Evolutionary conservation across 257 asterid species (phyloP), one percentile per base, ranked within the genome.

Genomic region (Vinca minor): DNA sequence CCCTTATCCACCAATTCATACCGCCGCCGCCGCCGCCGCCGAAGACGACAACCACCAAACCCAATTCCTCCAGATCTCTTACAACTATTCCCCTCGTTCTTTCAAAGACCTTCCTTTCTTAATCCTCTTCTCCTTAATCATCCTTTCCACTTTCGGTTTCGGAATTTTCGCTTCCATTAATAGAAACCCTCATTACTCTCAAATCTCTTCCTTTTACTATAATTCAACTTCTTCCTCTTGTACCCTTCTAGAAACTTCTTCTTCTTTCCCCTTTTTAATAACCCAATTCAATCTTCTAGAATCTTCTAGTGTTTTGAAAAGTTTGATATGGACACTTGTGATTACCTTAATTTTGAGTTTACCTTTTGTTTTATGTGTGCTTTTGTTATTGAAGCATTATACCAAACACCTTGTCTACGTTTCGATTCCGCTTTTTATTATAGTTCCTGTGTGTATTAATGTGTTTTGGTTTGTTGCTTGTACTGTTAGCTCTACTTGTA

Each of bases 381-480:
- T 93, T 68, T 71, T 78, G 67, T 65, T 85, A 83, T 92, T 93
- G 66, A 89, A 82, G 67, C 87, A 77, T 66, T 93, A 83, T 44
- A 85, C 98, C 3, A 93, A 89, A 36, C 98, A 93, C 83, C 76
- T 93, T 63, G 97, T 93, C 35, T 93, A 93, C 49, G 79, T 78
- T 13, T 76, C 94, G 45, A 83, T 93, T 69, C 98, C 98, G n/a
- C 78, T 89, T 68, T 89, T 89, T 47, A 81, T 93, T 23, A 71
- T 89, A 23, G 86, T 93, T 45, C 98, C 98, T 1, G 78, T 93
- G 55, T 74, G 76, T 65, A 58, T 89, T 26, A 81, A 87, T 64
- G 80, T 93, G 5, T 93, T 79, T 26, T 93, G 97, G 98, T 93
- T 93, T 79, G 95, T 87, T 69, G 97, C 89, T 42, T 93, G 98